Evolutionary conservation across 768 basidiomycete genomes (phyloP), one percentile per base, ranked within the genome.

Genomic region (Russula ochroleuca): DNA sequence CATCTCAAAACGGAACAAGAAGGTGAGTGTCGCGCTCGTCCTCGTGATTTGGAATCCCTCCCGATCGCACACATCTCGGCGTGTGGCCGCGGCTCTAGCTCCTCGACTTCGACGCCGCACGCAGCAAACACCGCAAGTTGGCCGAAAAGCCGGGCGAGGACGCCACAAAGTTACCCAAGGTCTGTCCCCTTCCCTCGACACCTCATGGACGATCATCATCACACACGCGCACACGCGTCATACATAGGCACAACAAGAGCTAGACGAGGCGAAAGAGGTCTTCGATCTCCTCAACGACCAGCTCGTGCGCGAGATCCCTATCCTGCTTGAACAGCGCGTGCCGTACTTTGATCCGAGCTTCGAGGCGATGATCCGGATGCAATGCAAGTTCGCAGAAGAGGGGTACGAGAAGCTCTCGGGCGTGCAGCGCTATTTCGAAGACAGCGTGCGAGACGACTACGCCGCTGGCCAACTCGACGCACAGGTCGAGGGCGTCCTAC

Each of bases 271-370:
- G 28, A 92, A 94, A 71, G 95, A 96, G 73, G 85, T 97, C 57
- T 99, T 95, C 73, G 90, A 96, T 64, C 76, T 92, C 71, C 81
- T 99, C 68, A 98, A 99, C 73, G 86, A 90, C 45, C 94, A 98
- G 70, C 85, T 98, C 70, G 88, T 96, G 68, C 76, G 80, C 31
- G 97, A 98, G 70, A 80, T 99, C 17, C 97, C 97, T 0, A 87
- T 95, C 69, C 78, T 99, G 47, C 83, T 98, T 55, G 95, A 98
- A 71, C 85, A 98, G 21, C 91, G 97, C 43, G 90, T 99, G 28
- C 97, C 97, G 0, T 99, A 92, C 80, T 95, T 98, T 67, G 97
- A 98, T 74, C 97, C 97, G 5, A 94, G 91, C 69, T 98, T 98
- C 73, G 97, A 98, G 76, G 92, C 96, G 51, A 98, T 98, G 96